Evolutionary conservation across 768 basidiomycete genomes (phyloP).

Genomic region (Hortiboletus campestris): DNA sequence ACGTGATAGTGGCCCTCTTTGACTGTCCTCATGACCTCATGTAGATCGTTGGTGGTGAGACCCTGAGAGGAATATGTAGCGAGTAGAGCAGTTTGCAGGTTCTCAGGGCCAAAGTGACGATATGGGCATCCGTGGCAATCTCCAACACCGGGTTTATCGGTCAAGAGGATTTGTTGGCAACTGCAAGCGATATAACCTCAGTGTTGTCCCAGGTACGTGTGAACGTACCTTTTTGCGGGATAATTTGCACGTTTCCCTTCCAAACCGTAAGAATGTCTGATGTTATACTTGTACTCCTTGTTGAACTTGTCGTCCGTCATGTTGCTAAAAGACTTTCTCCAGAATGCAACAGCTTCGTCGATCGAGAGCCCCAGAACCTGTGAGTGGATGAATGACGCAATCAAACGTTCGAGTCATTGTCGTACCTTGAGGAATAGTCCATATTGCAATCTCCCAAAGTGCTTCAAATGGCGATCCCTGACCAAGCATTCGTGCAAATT

Average conservation of each 20-base stretch:
- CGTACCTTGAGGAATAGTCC: conserved; percentile 91
- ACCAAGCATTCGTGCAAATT: conserved; percentile 78
- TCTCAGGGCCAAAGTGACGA: conserved; percentile 82
- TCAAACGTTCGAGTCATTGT: not conserved
- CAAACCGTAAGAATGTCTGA: conserved; percentile 90
- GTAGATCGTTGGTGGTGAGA: conserved; percentile 64
- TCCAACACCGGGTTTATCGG: conserved; percentile 60
- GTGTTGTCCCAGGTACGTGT: not conserved
- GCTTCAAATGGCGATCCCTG: conserved; percentile 83
- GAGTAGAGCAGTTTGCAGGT: conserved; percentile 74
- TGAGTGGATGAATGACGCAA: not conserved
- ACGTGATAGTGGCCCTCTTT: conserved; percentile 86
- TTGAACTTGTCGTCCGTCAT: conserved; percentile 95
- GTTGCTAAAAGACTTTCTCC: conserved; percentile 79
- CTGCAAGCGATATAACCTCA: conserved; percentile 39
- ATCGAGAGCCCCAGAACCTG: conserved; percentile 91
- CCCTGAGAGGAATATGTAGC: conserved; percentile 64
- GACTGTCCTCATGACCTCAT: conserved; percentile 79
- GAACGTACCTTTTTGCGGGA: conserved; percentile 76
- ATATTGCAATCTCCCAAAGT: conserved; percentile 88
- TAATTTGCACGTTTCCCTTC: conserved; percentile 96
- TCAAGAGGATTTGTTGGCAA: conserved; percentile 83
- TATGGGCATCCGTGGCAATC: conserved; percentile 91
- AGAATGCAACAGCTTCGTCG: conserved; percentile 91
- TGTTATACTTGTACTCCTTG: conserved; percentile 97